These are phyloP conservation scores for Chenopodium quinoa DNA, from an alignment of 148 eudicot species.

Conservation along the genomic window DNA sequence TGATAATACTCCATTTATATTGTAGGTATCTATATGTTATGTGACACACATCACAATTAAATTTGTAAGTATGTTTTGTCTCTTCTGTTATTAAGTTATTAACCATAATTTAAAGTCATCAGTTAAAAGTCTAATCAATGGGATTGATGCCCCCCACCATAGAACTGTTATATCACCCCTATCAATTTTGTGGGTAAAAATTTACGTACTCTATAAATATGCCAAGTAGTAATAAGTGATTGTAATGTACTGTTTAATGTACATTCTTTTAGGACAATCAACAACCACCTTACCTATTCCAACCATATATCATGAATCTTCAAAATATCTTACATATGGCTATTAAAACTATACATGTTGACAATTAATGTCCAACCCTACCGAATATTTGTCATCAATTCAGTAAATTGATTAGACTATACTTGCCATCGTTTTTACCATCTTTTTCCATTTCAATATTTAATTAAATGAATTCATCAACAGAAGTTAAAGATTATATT, in stretches of 20 bases:
- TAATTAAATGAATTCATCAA: no score
- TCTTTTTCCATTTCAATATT: no score
- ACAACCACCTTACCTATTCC: neutral
- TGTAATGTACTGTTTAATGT: neutral
- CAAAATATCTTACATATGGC: neutral
- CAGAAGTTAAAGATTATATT: no score
- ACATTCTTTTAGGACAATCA: neutral
- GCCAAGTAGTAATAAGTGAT: neutral
- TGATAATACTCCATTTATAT: no score
- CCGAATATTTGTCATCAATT: neutral
- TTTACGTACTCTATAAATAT: neutral
- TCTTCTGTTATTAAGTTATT: neutral
- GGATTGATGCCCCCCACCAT: conserved; percentile 5
- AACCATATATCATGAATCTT: neutral
- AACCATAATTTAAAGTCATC: neutral
- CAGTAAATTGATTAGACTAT: conserved; percentile 2
- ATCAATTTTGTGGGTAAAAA: conserved; percentile 1
- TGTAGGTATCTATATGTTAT: no score
- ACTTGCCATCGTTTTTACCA: neutral
- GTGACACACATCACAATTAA: neutral
- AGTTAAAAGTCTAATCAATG: conserved; percentile 16
- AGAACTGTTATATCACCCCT: neutral
- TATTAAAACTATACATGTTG: neutral
- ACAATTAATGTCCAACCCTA: conserved; percentile 1
- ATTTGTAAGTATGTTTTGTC: neutral